Evolutionary conservation across 2,329 filamentous ascomycete genomes (phyloP), one percentile per base, ranked within the genome.

Genomic region (Mollisiaceae sp.): DNA sequence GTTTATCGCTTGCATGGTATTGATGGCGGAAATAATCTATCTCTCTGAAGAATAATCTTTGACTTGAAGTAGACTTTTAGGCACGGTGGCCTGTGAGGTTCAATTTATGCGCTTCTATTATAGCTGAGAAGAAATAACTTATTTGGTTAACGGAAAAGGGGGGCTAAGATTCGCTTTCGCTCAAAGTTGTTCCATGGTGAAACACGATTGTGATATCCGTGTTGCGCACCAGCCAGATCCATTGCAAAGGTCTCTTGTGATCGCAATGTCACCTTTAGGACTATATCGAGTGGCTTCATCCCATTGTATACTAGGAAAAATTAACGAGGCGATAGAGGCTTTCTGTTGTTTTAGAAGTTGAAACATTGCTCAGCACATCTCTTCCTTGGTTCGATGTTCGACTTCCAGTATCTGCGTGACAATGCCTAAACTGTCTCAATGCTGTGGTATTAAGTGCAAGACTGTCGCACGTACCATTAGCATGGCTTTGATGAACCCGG

Each of bases 171-270:
- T 22, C 55, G 55, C 32, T 24, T 39, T 14, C 39, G 4, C 20
- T 57, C 18, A 14, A 20, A 57, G 5, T 38, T 12, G 8, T 38
- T 39, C 36, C 32, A 57, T 57, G 55, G 55, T 5, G 18, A 4
- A 9, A 39, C 55, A 39, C 35, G 55, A 12, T 57, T 14, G 14
- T 57, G 36, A 39, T 57, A 35, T 11, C 55, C 55, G 35, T 57
- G 32, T 15, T 57, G 55, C 39, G 55, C 55, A 38, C 55, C 55
- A 39, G 55, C 32, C 20, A 57, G 55, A 15, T 39, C 35, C 8
- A 57, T 24, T 5, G 32, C 32, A n/a, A 38, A 38, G 4, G 6
- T 20, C 18, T 57, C 32, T 20, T 35, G 35, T 39, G 55, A 57
- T 2, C 55, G 32, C 3, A 38, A 24, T 22, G 2, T 12, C 8